These are phyloP conservation scores for Pythium insidiosum DNA, from an alignment of 352 stramenopile genomes.

Conservation along the genomic window DNA sequence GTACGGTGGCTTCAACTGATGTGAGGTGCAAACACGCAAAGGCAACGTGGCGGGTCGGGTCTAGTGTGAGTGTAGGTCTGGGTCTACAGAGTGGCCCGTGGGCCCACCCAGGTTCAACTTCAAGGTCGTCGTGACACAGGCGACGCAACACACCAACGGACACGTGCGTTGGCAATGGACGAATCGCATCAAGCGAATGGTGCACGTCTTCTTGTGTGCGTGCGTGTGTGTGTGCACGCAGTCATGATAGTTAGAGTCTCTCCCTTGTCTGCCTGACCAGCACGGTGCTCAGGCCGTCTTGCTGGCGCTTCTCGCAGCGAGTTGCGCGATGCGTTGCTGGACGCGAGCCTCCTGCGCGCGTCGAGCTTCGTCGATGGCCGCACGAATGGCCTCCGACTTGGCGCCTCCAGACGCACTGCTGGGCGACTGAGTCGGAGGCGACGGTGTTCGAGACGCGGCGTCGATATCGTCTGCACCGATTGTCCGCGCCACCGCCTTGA, in stretches of 20 bases:
- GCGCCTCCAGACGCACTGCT: constrained; percentile 9
- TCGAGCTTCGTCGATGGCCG: constrained; percentile 42
- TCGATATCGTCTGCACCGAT: no score
- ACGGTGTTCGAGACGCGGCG: constrained; percentile 11
- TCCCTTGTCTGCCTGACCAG: not conserved
- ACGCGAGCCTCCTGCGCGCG: constrained; percentile 46
- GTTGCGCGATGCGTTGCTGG: constrained; percentile 51
- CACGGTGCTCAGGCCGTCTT: not conserved
- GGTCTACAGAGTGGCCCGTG: no score
- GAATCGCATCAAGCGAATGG: no score
- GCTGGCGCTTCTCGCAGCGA: constrained; percentile 14
- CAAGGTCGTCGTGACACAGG: not conserved
- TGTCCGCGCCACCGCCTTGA: no score
- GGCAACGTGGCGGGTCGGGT: no score
- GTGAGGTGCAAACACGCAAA: no score
- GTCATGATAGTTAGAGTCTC: no score
- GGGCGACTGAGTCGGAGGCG: constrained; percentile 28
- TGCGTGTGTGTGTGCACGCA: no score
- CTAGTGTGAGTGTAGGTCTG: no score
- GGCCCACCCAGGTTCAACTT: no score
- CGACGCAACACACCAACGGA: not conserved
- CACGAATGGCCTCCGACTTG: constrained; percentile 15
- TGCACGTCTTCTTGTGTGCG: no score
- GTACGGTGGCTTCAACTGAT: no score
- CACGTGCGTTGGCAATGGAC: not conserved